Percentiles rank a stretch among this genome's conserved stretches.
These are phyloP conservation scores for Monosporascus sp. DNA, from an alignment of 2,329 filamentous ascomycete genomes.

Conservation along the genomic window DNA sequence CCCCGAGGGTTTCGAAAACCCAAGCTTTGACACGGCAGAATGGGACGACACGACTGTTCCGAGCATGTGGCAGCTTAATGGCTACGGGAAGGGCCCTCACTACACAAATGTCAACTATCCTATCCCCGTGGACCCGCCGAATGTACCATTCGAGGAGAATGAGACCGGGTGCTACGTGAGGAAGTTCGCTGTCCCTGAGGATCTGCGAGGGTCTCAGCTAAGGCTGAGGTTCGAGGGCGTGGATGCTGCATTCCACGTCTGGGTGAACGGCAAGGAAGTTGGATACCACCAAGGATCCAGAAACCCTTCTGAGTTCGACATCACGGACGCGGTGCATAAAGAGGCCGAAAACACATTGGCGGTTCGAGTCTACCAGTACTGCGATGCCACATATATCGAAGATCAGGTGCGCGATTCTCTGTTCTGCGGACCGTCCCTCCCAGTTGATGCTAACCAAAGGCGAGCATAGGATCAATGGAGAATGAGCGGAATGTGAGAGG, in stretches of 20 bases:
- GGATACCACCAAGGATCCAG: slow-evolving; percentile 58
- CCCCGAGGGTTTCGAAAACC: slow-evolving; percentile 26
- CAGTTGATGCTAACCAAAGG: slow-evolving; percentile 1
- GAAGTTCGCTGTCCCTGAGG: slow-evolving; percentile 40
- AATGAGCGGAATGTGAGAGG: slow-evolving; percentile 41
- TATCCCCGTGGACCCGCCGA: slow-evolving; percentile 57
- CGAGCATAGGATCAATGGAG: slow-evolving; percentile 51
- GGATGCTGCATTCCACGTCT: slow-evolving; percentile 57
- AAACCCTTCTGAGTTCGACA: slow-evolving; percentile 58
- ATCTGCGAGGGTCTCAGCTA: slow-evolving; percentile 36
- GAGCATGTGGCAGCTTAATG: slow-evolving; percentile 66
- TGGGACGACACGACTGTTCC: slow-evolving; percentile 57
- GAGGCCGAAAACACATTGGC: slow-evolving; percentile 42
- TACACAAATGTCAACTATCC: slow-evolving; percentile 67
- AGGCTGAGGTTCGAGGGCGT: slow-evolving; percentile 58
- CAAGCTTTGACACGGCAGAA: slow-evolving; percentile 17
- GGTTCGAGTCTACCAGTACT: slow-evolving; percentile 57
- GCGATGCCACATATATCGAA: slow-evolving; percentile 56
- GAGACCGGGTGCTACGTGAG: slow-evolving; percentile 48
- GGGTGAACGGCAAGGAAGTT: slow-evolving; percentile 52
- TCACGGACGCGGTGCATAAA: slow-evolving; percentile 39
- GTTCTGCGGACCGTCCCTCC: neutral
- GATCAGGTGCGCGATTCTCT: slow-evolving; percentile 32
- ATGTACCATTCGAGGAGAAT: slow-evolving; percentile 49
- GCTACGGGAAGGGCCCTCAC: slow-evolving; percentile 57